Evolutionary conservation across 2,329 filamentous ascomycete genomes (phyloP).

Genomic region (Fusarium annulatum): DNA sequence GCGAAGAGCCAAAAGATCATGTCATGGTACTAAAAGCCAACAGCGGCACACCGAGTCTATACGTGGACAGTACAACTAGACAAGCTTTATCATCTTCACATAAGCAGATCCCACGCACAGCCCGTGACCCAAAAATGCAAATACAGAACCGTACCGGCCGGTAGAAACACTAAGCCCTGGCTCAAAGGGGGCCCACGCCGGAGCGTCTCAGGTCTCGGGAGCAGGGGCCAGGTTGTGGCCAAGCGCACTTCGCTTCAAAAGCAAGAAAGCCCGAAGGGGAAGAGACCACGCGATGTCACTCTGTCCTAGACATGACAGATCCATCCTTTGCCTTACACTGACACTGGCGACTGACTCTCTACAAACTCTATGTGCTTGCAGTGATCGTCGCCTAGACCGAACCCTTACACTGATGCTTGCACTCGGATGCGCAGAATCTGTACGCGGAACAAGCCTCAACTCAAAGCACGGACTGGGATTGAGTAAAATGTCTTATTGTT

Average conservation of each 20-base stretch:
- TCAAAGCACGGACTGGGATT: conserved; percentile 22
- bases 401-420: conserved; percentile 12
- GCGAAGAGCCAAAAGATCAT: conserved; percentile 7
- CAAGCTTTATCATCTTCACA: conserved; percentile 38
- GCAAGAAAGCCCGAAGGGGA: conserved; percentile 29
- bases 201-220: conserved; percentile 46
- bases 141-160: background rate
- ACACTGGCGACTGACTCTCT: conserved; percentile 2
- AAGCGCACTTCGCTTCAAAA: conserved; percentile 16
- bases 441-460: conserved; percentile 24
- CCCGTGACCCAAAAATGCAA: conserved; percentile 30
- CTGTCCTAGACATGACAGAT: conserved; percentile 31
- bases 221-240: conserved; percentile 24
- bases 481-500: background rate
- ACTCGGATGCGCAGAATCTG: conserved; percentile 5
- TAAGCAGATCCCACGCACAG: conserved; percentile 29
- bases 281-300: conserved; percentile 35
- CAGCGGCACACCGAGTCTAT: background rate
- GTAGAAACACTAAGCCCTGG: conserved; percentile 32
- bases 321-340: conserved; percentile 6
- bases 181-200: conserved; percentile 34
- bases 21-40: background rate
- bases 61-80: background rate
- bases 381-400: conserved; percentile 38
- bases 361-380: conserved; percentile 10